Evolutionary conservation across 2,329 filamentous ascomycete genomes (phyloP), one percentile per base, ranked within the genome.

Genomic region (Epicoccum sorghinum): DNA sequence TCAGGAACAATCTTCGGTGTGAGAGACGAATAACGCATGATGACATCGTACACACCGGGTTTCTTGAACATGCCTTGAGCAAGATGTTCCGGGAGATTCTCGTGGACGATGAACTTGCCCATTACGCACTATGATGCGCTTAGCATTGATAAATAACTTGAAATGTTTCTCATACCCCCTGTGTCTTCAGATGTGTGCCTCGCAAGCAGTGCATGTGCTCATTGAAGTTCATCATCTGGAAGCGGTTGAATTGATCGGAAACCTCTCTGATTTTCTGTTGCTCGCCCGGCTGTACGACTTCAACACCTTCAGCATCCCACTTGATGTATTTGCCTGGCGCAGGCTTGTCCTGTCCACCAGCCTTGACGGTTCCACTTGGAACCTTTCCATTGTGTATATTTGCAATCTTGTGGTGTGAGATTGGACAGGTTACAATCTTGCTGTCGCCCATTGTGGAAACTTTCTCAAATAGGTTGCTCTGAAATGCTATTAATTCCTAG

Each of bases 111-210:
- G 42, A 80, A 74, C 10, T 75, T 78, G 38, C 77, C 79, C 65
- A 81, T 80, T 18, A 82, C 75, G 37, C 63, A 67, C 64, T 62
- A 6, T 3, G 18, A 5, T 3, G 3, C 38, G 23, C 29, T 53
- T 7, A 51, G 45, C 40, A 7, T 10, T 7, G n/a, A 47, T 41
- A 5, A 24, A 22, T 2, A 3, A 7, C 1, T 6, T 27, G 12
- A 9, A 5, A 1, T 7, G 7, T 2, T 42, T 6, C 3, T 57
- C 61, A 50, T 53, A 82, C 72, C 25, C 77, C 77, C 60, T 82
- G 78, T 0, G 79, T 80, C 47, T 79, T 74, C 36, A 77, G 71
- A 61, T 82, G 80, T 1, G 77, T 81, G 14, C 77, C 74, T 36
- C 60, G 49, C 3, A 67, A 36, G 49, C 61, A 65, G 33, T 67